A percentile compares a stretch with the other conserved stretches of the same genome.
phyloP scores from a whole-genome alignment of 345 rosid genomes.

The Ricinus communis region DNA sequence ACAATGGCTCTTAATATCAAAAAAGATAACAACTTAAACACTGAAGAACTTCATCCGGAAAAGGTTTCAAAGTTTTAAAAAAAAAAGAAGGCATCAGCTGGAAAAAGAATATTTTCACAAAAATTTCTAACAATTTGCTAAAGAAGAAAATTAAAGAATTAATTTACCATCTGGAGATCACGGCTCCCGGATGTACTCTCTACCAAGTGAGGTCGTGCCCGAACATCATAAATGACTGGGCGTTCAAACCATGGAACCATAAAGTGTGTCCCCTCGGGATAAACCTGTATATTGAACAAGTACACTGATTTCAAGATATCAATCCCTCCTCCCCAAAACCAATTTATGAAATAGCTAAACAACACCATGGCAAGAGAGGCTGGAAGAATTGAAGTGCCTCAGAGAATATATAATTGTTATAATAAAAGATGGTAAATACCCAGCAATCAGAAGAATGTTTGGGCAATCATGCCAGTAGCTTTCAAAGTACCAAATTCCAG shows the following conservation, averaged over 20 bases:
- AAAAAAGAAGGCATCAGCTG: neutral
- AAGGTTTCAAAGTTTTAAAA: neutral
- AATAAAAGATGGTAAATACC: neutral
- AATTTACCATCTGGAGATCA: constrained; percentile 87
- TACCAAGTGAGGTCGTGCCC: constrained; percentile 85
- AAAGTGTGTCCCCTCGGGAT: constrained; percentile 91
- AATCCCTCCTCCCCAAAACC: neutral
- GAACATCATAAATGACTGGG: constrained; percentile 87
- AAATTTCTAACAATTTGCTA: neutral
- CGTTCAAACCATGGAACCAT: constrained; percentile 94
- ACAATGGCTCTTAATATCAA: neutral
- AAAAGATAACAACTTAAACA: neutral
- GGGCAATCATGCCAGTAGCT: neutral
- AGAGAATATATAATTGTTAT: neutral
- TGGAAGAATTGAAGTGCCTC: neutral
- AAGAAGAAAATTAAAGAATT: neutral
- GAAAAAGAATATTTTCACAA: neutral
- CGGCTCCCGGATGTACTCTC: constrained; percentile 96
- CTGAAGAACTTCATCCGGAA: neutral
- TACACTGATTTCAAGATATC: neutral
- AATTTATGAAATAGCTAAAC: neutral
- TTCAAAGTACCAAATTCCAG: neutral
- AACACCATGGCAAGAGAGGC: neutral
- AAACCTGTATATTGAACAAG: constrained; percentile 51
- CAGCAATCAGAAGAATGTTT: neutral